Base-by-base conservation (phyloP, 306 rosid species). In the Prunus kanzakura region DNA sequence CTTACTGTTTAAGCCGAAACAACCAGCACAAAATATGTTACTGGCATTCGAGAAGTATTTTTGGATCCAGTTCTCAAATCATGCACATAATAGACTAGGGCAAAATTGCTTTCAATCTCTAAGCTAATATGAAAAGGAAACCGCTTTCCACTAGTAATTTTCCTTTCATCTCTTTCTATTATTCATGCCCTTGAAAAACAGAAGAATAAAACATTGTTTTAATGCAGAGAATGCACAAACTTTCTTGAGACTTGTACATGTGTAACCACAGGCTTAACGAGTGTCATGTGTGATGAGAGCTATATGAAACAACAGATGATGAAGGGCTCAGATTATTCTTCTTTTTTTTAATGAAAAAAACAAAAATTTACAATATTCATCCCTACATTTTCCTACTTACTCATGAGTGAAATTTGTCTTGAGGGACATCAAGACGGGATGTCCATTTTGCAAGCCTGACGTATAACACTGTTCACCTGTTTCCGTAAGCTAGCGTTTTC, bases 401-500 rank as follows among this genome's bases (percentile, higher is more conserved):
- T 43, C 79, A 71, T 78, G 80, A 82, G 76, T 80, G 66, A 78
- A 72, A 68, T 80, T 63, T 84, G 82, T 80, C 38, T 63, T 67
- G 79, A 64, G 65, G 82, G 76, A n/a, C 72, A 78, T 49, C 86
- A 19, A 73, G 85, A 76, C 76, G 49, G 69, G 56, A 57, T n/a
- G 69, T 82, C 88, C 82, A 69, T 55, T 83, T 76, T 85, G 79
- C 84, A 84, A 76, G 90, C 80, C 52, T 60, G 81, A 64, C 84
- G 84, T 58, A 88, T 55, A 50, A 86, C 43, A 25, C 75, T 69
- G 73, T 86, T 94, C 65, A 93, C 87, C 93, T 86, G 93, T 87
- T 89, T 94, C 86, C 97, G 88, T 88, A 94, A 83, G 82, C 89
- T 88, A 56, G 88, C 91, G 67, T 88, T 90, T 65, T 94, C 97